Evolutionary conservation across 495 filamentous ascomycete species (phyloP).

Genomic region (Penicillium antarcticum): DNA sequence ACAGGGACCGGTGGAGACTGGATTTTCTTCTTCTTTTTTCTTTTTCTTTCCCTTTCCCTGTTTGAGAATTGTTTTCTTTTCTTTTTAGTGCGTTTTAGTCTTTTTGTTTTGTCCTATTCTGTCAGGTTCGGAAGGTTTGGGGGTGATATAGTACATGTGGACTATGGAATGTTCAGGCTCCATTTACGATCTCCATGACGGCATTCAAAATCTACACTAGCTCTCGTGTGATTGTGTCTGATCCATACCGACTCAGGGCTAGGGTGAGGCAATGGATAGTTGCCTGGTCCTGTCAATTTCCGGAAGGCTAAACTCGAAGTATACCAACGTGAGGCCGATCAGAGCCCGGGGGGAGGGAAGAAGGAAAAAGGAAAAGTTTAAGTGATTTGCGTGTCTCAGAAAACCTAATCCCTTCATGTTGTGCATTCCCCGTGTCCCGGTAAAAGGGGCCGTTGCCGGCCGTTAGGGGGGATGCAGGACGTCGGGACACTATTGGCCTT

Average conservation of each 20-base stretch:
- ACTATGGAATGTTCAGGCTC: background rate
- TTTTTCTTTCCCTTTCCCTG: background rate
- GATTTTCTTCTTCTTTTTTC: background rate
- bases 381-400: no score
- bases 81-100: background rate
- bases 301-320: slow-evolving; percentile 13
- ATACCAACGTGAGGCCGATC: background rate
- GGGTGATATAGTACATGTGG: background rate
- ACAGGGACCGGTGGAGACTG: slow-evolving; percentile 26
- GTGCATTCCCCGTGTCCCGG: slow-evolving; percentile 23
- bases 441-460: slow-evolving; percentile 15
- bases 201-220: background rate
- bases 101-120: background rate
- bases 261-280: slow-evolving; percentile 13
- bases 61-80: background rate
- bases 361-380: background rate
- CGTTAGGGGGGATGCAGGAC: slow-evolving; percentile 14
- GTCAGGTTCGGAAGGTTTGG: background rate
- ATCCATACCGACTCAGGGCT: slow-evolving; percentile 18
- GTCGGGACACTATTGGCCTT: slow-evolving; percentile 3
- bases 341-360: background rate
- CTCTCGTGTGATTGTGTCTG: background rate
- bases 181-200: slow-evolving; percentile 9
- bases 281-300: slow-evolving; percentile 26
- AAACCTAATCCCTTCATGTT: slow-evolving; percentile 13